Base-by-base conservation (phyloP, 2,329 filamentous ascomycete species). In the Trichoderma harzianum region DNA sequence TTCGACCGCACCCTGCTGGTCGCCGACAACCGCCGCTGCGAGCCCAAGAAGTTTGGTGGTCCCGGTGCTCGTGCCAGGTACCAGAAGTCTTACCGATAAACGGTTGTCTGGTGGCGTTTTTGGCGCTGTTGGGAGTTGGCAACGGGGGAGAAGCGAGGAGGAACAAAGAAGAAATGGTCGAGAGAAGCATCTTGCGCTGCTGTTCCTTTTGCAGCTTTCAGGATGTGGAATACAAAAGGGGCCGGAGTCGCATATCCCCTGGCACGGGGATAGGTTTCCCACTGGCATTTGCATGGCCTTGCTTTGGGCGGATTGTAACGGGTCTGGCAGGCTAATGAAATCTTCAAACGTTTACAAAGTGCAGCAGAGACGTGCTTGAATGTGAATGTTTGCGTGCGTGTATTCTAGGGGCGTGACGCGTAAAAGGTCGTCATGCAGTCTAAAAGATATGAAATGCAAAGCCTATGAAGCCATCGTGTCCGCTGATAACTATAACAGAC, bases 81-180 rank as follows among this genome's bases (percentile, higher is more conserved):
- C 95, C 95, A 98, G 90, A 98, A 98, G 90, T 97, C 95, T 79
- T 97, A 98, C 92, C 94, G 95, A 95, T 97, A 95, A 94, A 61
- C 57, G 67, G 16, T 55, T 61, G 2, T 28, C 57, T 60, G 57
- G 53, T 18, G 58, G 47, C 47, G 61, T 55, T 71, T 57, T 55
- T 69, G 28, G 36, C 39, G 36, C 62, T 57, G 36, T 47, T 57
- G 55, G 26, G 36, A 30, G 24, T 61, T 39, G 57, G 28, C 36
- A 30, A 32, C 53, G 61, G 51, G 28, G 71, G 28, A 58, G 24
- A 11, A 24, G n/a, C n/a, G 43, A 26, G 34, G 26, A 24, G 4
- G 67, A 63, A 53, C 16, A 43, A 43, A 6, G 51, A 55, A 71
- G 47, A 60, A 63, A 57, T 65, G 69, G 60, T 64, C 51, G 62